These are phyloP conservation scores for Fusarium poae DNA, from an alignment of 2,329 filamentous ascomycete genomes.

Conservation along the genomic window DNA sequence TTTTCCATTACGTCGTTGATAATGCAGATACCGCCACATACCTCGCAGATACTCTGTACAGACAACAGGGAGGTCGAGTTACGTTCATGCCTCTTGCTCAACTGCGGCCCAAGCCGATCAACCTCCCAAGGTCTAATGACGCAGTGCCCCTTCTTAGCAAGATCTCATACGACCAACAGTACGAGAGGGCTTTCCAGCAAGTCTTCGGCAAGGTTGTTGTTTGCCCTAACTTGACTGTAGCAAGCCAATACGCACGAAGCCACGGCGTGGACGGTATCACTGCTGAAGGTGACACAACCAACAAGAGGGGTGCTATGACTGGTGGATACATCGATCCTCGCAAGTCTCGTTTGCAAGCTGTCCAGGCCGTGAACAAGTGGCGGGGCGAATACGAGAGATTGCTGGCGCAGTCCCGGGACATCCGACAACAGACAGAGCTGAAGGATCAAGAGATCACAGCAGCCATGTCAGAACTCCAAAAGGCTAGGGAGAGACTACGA, in stretches of 20 bases:
- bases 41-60: constrained; percentile 83
- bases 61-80: constrained; percentile 83
- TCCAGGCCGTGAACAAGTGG: constrained; percentile 80
- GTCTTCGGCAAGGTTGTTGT: constrained; percentile 97
- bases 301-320: constrained; percentile 94
- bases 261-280: constrained; percentile 95
- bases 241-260: constrained; percentile 90
- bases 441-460: constrained; percentile 91
- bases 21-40: constrained; percentile 87
- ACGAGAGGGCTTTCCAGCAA: constrained; percentile 89
- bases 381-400: constrained; percentile 80
- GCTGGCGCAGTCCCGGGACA: constrained; percentile 71
- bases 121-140: constrained; percentile 87
- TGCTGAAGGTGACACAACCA: constrained; percentile 91
- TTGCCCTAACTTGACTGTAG: constrained; percentile 88
- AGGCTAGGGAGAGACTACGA: constrained; percentile 80
- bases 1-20: constrained; percentile 97
- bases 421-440: constrained; percentile 77
- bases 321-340: constrained; percentile 92
- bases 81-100: constrained; percentile 96
- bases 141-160: constrained; percentile 89
- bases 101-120: constrained; percentile 76
- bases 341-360: constrained; percentile 87
- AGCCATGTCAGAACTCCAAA: constrained; percentile 86
- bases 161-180: constrained; percentile 80